These are phyloP conservation scores for Chrysoporthe cubensis DNA, from an alignment of 2,329 filamentous ascomycete genomes.

Conservation along the genomic window DNA sequence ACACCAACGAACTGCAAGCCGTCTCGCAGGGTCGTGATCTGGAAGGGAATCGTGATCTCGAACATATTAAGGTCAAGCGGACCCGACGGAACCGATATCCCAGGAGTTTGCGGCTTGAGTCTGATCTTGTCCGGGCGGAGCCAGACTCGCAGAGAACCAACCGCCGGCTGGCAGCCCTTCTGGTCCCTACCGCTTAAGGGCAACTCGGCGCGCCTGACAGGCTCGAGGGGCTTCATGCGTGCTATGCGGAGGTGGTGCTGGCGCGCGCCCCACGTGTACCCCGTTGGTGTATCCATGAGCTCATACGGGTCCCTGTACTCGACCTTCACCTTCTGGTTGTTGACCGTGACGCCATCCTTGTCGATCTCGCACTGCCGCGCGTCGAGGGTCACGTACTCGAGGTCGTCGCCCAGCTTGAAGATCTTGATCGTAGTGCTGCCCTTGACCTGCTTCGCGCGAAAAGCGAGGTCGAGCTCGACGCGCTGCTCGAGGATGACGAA, in stretches of 20 bases:
- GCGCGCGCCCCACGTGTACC: conserved; percentile 67
- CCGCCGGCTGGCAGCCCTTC: conserved; percentile 59
- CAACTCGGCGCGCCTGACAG: conserved; percentile 56
- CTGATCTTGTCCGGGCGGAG: conserved; percentile 41
- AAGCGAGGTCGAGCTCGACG: conserved; percentile 88
- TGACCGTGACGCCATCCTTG: conserved; percentile 56
- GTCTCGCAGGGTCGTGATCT: conserved; percentile 75
- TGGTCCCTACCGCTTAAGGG: conserved; percentile 59
- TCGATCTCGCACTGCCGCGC: conserved; percentile 66
- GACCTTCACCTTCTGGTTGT: conserved; percentile 48
- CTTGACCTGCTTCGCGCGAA: conserved; percentile 72
- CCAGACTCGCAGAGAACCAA: conserved; percentile 52
- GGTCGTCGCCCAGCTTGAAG: conserved; percentile 60
- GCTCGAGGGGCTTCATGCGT: conserved; percentile 61
- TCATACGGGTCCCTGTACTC: conserved; percentile 69
- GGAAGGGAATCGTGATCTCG: conserved; percentile 72
- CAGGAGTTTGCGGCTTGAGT: conserved; percentile 34
- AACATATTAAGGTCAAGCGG: conserved; percentile 30
- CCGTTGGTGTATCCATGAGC: conserved; percentile 61
- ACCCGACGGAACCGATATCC: conserved; percentile 17
- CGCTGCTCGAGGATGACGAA: conserved; percentile 77
- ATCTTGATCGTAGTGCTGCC: conserved; percentile 84
- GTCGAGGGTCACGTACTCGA: conserved; percentile 62
- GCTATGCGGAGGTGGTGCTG: conserved; percentile 77
- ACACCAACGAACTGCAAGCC: conserved; percentile 91